Evolutionary conservation across 2,329 filamentous ascomycete genomes (phyloP).

Genomic region (Fusarium globosum): DNA sequence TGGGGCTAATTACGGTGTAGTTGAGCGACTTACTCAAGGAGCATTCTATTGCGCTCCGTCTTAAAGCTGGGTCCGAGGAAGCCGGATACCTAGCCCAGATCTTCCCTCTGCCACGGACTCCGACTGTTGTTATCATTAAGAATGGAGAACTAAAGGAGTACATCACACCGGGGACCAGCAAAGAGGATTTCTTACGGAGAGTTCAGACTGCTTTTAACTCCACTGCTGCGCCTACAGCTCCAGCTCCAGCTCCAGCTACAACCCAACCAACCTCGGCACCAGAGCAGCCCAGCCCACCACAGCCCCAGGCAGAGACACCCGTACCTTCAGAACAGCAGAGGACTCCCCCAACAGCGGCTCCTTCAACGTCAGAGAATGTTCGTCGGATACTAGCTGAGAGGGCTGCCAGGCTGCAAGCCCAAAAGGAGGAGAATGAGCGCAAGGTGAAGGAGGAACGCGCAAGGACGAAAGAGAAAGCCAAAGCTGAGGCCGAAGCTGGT

Average conservation of each 20-base stretch:
- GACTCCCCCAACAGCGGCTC: constrained; percentile 30
- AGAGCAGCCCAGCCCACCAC: constrained; percentile 24
- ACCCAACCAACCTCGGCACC: constrained; percentile 22
- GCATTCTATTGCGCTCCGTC: constrained; percentile 75
- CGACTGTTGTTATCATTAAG: constrained; percentile 82
- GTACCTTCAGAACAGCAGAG: constrained; percentile 29
- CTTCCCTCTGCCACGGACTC: constrained; percentile 82
- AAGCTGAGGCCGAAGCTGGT: constrained; percentile 53
- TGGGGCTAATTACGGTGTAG: constrained; percentile 52
- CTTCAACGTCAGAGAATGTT: constrained; percentile 49
- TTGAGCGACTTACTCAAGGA: constrained; percentile 66
- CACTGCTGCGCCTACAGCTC: constrained; percentile 27
- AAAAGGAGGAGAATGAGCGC: constrained; percentile 57
- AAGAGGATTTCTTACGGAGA: constrained; percentile 72
- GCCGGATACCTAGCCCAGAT: constrained; percentile 84
- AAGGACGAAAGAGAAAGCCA: constrained; percentile 59
- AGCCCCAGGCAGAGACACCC: constrained; percentile 37
- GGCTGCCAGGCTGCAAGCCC: constrained; percentile 56
- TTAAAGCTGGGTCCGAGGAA: constrained; percentile 80
- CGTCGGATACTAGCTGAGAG: constrained; percentile 62
- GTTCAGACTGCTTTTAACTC: constrained; percentile 50
- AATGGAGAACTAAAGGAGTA: constrained; percentile 84
- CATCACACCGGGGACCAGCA: constrained; percentile 71
- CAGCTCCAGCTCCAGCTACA: not conserved
- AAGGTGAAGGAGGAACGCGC: constrained; percentile 63